phyloP scores from a whole-genome alignment of 1,284 basidiomycete genomes.

The Moniliophthora roreri region DNA sequence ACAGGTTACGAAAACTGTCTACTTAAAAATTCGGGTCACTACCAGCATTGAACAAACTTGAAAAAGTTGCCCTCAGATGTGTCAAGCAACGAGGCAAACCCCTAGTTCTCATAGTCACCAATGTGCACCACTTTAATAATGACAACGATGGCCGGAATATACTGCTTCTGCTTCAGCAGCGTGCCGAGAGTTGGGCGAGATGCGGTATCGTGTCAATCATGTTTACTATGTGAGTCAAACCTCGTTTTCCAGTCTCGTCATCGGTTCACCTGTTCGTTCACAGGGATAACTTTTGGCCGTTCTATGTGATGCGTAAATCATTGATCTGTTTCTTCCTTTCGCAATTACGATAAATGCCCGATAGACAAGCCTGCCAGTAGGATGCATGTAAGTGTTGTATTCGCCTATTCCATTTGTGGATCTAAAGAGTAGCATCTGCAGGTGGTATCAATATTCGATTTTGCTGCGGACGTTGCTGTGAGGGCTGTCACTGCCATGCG shows the following conservation, averaged over 20 bases:
- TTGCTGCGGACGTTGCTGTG: constrained; percentile 61
- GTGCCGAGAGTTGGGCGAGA: constrained; percentile 83
- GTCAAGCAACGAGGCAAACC: constrained; percentile 60
- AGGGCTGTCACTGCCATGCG: constrained; percentile 63
- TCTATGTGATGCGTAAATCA: constrained; percentile 59
- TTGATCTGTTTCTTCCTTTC: constrained; percentile 13
- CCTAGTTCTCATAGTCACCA: constrained; percentile 77
- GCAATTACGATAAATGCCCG: constrained; percentile 12
- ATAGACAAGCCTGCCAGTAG: constrained; percentile 69
- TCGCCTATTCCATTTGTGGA: background rate
- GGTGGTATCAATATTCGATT: constrained; percentile 75
- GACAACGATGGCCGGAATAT: constrained; percentile 77
- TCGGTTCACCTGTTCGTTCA: constrained; percentile 17
- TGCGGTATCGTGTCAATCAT: constrained; percentile 77
- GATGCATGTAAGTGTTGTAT: constrained; percentile 55
- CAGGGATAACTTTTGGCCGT: constrained; percentile 82
- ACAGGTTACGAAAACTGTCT: background rate
- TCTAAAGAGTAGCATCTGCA: constrained; percentile 26
- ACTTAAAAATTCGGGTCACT: background rate
- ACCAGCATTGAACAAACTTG: constrained; percentile 76
- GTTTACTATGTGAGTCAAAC: constrained; percentile 66
- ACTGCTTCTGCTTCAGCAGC: constrained; percentile 82
- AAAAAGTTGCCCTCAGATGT: constrained; percentile 79
- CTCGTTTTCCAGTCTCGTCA: background rate
- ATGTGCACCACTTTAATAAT: constrained; percentile 78